A percentile compares a stretch with the other conserved stretches of the same genome.
Evolutionary conservation across 2,329 filamentous ascomycete genomes (phyloP).

Genomic region (Chalaropsis thielavioides): DNA sequence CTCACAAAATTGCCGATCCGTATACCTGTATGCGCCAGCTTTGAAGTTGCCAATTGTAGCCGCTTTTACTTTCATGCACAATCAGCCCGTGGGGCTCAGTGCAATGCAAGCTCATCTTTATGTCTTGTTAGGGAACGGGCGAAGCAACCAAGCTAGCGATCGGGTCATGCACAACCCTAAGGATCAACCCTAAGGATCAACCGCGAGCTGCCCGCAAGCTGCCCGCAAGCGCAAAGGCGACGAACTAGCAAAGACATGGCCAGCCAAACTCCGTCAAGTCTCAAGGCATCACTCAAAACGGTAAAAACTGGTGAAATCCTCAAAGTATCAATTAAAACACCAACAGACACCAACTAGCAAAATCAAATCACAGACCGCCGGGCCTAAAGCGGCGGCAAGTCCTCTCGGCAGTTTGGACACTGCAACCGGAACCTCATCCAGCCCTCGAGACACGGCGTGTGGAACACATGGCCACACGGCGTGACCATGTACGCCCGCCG

Average conservation of each 20-base stretch:
- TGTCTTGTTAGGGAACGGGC: no score
- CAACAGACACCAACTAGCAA: no score
- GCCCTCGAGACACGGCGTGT: slow-evolving; percentile 77
- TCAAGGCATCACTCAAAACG: no score
- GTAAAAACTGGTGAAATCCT: not conserved
- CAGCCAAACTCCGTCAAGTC: no score
- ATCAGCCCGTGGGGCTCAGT: not conserved
- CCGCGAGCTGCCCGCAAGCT: no score
- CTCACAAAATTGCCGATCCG: not conserved
- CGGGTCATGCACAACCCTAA: no score
- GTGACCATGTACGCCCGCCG: slow-evolving; percentile 91
- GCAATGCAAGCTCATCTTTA: no score
- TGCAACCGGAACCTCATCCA: slow-evolving; percentile 92
- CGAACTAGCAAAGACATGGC: no score
- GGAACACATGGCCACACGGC: slow-evolving; percentile 90
- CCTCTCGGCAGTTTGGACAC: slow-evolving; percentile 89
- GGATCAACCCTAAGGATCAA: no score
- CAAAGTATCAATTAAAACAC: not conserved
- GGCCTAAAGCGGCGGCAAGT: slow-evolving; percentile 62
- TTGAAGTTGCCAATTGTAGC: not conserved
- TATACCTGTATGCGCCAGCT: not conserved
- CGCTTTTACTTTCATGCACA: not conserved
- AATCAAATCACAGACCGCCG: slow-evolving; percentile 8
- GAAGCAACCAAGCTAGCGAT: no score
- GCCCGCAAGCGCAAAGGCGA: no score